Evolutionary conservation across 2,329 filamentous ascomycete species (phyloP).

Genomic region (Colletotrichum lupini): DNA sequence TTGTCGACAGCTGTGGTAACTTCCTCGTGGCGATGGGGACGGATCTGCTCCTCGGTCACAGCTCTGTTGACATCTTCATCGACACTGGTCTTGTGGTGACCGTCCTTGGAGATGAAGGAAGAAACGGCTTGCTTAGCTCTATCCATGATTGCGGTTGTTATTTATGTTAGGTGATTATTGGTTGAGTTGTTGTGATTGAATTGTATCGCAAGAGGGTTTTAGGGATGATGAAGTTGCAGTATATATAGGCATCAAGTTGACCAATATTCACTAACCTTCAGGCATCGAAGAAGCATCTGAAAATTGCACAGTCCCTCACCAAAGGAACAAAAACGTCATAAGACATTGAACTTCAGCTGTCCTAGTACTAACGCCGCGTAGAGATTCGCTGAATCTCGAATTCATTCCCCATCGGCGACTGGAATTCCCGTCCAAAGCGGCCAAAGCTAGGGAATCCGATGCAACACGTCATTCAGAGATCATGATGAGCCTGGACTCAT

Average conservation of each 20-base stretch:
- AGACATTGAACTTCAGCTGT: not conserved
- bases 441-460: not conserved
- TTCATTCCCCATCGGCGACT: not conserved
- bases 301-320: not conserved
- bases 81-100: constrained; percentile 77
- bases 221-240: not conserved
- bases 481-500: not conserved
- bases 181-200: not conserved
- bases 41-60: constrained; percentile 70
- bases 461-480: constrained; percentile 22
- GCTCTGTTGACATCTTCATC: constrained; percentile 72
- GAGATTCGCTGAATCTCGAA: not conserved
- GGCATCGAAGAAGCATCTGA: not conserved
- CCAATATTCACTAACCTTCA: not conserved
- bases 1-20: constrained; percentile 71
- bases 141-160: constrained; percentile 60
- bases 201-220: fast-evolving
- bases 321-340: not conserved
- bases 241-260: not conserved
- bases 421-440: not conserved
- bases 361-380: not conserved
- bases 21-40: constrained; percentile 71
- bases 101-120: constrained; percentile 69
- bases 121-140: constrained; percentile 72
- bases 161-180: not conserved